A percentile compares a stretch with the other conserved stretches of the same genome.
These are phyloP conservation scores for Nitzschia inconspicua DNA, from an alignment of 108 stramenopile species.

Conservation along the genomic window DNA sequence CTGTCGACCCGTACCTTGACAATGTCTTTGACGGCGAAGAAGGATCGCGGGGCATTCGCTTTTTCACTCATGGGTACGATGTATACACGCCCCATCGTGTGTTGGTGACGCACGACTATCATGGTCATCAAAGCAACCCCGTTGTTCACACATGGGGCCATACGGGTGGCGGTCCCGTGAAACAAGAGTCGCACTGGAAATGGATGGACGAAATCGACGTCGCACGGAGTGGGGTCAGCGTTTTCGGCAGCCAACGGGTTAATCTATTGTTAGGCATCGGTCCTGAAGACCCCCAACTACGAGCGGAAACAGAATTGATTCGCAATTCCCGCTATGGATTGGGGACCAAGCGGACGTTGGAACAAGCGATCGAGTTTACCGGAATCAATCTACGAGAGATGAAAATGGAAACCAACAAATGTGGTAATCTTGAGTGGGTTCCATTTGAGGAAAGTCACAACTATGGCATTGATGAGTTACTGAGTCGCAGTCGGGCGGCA, in stretches of 20 bases:
- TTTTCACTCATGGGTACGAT: conserved; percentile 94
- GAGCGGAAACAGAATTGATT: conserved; percentile 24
- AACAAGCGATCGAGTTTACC: conserved; percentile 71
- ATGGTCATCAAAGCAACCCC: conserved; percentile 67
- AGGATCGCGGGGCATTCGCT: conserved; percentile 71
- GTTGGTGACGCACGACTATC: conserved; percentile 86
- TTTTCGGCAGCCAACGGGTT: conserved; percentile 38
- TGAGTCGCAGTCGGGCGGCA: conserved; percentile 5
- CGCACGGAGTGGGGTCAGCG: background rate
- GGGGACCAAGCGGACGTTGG: conserved; percentile 64
- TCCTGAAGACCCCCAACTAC: conserved; percentile 1
- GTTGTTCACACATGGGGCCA: conserved; percentile 50
- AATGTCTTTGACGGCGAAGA: conserved; percentile 93
- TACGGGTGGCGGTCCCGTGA: background rate
- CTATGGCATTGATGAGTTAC: conserved; percentile 18
- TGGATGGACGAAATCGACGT: conserved; percentile 15
- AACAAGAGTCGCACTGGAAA: conserved; percentile 6
- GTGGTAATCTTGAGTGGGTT: conserved; percentile 84
- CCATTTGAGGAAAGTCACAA: conserved; percentile 44
- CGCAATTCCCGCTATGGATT: conserved; percentile 56
- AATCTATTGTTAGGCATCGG: conserved; percentile 66
- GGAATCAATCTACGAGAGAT: conserved; percentile 59
- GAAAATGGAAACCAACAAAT: conserved; percentile 55
- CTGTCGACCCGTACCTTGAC: conserved; percentile 85
- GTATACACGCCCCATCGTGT: conserved; percentile 83